Evolutionary conservation across 2,329 filamentous ascomycete species (phyloP).

Genomic region (Apiospora koreana): DNA sequence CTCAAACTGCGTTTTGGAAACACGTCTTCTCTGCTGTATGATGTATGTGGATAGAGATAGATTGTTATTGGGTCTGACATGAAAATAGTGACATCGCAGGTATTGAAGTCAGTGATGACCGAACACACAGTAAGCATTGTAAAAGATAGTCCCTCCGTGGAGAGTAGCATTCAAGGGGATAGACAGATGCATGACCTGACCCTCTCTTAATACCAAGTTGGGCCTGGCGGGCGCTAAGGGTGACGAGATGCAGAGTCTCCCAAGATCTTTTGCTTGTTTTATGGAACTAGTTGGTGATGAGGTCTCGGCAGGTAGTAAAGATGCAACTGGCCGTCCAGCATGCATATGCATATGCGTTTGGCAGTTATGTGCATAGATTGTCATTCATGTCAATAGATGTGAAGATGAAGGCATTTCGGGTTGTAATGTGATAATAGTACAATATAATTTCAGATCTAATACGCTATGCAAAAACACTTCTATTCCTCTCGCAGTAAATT

Average conservation of each 20-base stretch:
- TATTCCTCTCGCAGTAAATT: background rate
- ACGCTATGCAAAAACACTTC: conserved; percentile 3
- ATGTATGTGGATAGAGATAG: background rate
- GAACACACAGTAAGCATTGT: background rate
- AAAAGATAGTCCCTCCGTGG: background rate
- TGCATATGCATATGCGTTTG: background rate
- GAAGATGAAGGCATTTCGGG: background rate
- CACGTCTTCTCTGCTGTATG: background rate
- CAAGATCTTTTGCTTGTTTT: background rate
- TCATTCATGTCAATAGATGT: background rate
- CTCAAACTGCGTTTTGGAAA: background rate
- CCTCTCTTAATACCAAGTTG: background rate
- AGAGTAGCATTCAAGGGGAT: background rate
- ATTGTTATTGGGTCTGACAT: background rate
- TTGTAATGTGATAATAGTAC: background rate
- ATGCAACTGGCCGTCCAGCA: background rate
- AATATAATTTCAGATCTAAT: background rate
- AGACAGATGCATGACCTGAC: background rate
- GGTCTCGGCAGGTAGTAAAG: background rate
- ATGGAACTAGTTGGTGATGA: background rate
- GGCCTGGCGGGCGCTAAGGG: background rate
- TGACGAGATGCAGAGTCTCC: background rate
- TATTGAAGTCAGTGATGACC: background rate
- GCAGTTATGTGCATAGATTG: background rate
- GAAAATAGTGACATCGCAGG: background rate